phyloP scores from a whole-genome alignment of 1,139 yeast species.

The Saccharomyces hybrid region DNA sequence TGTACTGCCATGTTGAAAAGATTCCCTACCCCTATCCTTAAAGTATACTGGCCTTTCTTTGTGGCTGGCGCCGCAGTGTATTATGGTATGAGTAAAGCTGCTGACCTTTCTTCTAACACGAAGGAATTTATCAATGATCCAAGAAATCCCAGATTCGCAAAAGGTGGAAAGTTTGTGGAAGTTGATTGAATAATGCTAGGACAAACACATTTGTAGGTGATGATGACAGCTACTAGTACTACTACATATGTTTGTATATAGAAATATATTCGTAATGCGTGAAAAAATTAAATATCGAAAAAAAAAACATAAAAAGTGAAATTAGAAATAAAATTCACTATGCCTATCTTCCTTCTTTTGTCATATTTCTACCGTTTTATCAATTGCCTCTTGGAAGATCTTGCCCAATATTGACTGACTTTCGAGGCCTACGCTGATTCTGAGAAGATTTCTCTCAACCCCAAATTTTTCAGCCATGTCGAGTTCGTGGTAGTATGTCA shows the following conservation, averaged over 20 bases:
- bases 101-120: constrained; percentile 48
- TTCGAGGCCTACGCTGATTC: constrained; percentile 82
- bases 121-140: constrained; percentile 69
- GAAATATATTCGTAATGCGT: constrained; percentile 1
- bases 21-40: constrained; percentile 46
- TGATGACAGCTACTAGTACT: background rate
- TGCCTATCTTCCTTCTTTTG: background rate
- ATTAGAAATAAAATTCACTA: background rate
- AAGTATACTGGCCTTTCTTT: constrained; percentile 64
- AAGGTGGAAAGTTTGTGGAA: constrained; percentile 45
- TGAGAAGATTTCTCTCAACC: constrained; percentile 68
- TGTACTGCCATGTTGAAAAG: constrained; percentile 31
- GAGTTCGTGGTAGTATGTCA: constrained; percentile 81
- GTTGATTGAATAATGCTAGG: constrained; percentile 9
- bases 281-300: background rate
- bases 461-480: constrained; percentile 84
- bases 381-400: constrained; percentile 46
- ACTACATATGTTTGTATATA: constrained; percentile 3
- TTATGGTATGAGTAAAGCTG: constrained; percentile 51
- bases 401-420: constrained; percentile 35
- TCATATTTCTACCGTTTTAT: constrained; percentile 18
- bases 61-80: constrained; percentile 53
- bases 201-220: background rate
- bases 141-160: constrained; percentile 64
- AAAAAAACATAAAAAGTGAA: background rate